Percentiles rank a stretch among this genome's conserved stretches.
Evolutionary conservation across 179 eudicot genomes (phyloP).

Genomic region (Sideroxylon spinosum): DNA sequence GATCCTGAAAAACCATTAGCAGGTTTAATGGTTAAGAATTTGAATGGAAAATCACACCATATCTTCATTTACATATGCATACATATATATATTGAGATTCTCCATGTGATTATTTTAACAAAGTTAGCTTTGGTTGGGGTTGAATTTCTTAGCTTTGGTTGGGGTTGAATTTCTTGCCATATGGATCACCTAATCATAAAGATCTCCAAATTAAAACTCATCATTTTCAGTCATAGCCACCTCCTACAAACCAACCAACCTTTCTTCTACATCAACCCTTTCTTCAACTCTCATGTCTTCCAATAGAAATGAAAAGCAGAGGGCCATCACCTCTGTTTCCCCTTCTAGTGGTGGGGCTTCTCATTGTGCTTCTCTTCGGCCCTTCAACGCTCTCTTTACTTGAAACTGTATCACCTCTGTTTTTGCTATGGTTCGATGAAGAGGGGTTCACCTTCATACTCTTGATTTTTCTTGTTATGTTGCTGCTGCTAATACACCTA

Average conservation of each 20-base stretch:
- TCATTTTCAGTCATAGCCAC: background rate
- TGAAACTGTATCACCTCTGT: slow-evolving; percentile 10
- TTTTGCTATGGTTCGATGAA: background rate
- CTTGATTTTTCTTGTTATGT: slow-evolving; percentile 15
- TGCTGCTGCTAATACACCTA: slow-evolving; percentile 20
- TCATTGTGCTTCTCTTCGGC: slow-evolving; percentile 18
- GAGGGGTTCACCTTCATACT: background rate
- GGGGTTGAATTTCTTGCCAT: background rate
- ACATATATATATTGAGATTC: no score
- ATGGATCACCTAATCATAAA: background rate
- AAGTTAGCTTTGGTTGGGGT: slow-evolving; percentile 8
- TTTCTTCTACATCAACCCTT: no score
- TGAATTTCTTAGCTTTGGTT: slow-evolving; percentile 7
- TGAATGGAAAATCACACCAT: no score
- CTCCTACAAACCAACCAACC: background rate
- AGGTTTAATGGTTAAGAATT: background rate
- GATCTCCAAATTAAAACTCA: background rate
- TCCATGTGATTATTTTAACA: no score
- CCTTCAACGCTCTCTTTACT: slow-evolving; percentile 13
- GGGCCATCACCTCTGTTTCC: slow-evolving; percentile 39
- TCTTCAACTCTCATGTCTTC: background rate
- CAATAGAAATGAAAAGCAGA: slow-evolving; percentile 11
- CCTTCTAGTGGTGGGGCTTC: slow-evolving; percentile 20
- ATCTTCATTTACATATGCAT: no score
- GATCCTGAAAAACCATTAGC: background rate